Percentiles rank a stretch among this genome's conserved stretches.
Evolutionary conservation across 2,329 filamentous ascomycete species (phyloP).

Genomic region (Tolypocladium pustulatum): DNA sequence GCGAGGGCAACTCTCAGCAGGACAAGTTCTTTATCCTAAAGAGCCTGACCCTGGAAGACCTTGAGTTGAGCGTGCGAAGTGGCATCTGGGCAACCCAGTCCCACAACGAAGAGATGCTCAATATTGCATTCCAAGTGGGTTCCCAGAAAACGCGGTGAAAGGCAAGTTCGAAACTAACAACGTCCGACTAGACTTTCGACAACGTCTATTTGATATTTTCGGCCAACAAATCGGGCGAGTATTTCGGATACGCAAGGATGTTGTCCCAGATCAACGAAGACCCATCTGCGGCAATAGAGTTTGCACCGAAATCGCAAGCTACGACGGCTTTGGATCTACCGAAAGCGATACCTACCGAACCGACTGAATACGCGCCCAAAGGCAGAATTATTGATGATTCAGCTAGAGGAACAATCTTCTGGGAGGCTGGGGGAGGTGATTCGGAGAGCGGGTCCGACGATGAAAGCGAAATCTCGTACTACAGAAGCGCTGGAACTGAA

Average conservation of each 20-base stretch:
- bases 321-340: constrained; percentile 55
- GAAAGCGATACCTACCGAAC: constrained; percentile 68
- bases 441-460: constrained; percentile 33
- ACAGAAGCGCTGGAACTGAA: constrained; percentile 30
- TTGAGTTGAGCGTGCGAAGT: constrained; percentile 79
- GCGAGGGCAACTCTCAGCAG: constrained; percentile 1
- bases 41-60: constrained; percentile 80
- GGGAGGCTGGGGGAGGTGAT: constrained; percentile 68
- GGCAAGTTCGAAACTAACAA: constrained; percentile 1
- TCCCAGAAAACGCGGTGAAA: too few relatives aligned
- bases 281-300: constrained; percentile 56
- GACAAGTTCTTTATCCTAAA: constrained; percentile 75
- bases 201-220: constrained; percentile 91
- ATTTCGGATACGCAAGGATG: constrained; percentile 94
- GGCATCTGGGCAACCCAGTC: constrained; percentile 90
- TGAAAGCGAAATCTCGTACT: constrained; percentile 25
- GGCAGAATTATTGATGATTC: constrained; percentile 89
- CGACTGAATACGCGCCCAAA: constrained; percentile 66
- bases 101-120: constrained; percentile 80
- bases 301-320: constrained; percentile 54
- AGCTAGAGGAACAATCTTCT: constrained; percentile 90
- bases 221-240: constrained; percentile 94
- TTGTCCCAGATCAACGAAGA: constrained; percentile 72
- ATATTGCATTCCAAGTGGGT: constrained; percentile 69
- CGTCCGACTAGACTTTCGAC: constrained; percentile 51